phyloP scores from a whole-genome alignment of 768 basidiomycete genomes.

The Suillus occidentalis region DNA sequence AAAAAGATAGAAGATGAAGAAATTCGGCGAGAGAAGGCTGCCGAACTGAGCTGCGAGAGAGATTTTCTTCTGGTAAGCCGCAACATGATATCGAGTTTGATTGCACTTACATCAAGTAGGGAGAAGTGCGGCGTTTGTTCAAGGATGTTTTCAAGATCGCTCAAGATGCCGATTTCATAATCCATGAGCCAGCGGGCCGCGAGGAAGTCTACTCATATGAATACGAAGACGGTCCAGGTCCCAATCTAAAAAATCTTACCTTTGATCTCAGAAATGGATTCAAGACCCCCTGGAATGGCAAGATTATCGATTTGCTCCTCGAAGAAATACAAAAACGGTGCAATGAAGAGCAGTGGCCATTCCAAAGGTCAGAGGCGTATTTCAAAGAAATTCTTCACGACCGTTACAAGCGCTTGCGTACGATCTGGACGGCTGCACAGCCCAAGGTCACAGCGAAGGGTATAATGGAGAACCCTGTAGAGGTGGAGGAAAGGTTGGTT shows the following conservation, averaged over 20 bases:
- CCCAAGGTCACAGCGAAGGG: constrained; percentile 6
- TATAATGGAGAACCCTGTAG: neutral
- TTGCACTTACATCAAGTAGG: neutral
- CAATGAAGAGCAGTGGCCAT: neutral
- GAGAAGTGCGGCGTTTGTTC: neutral
- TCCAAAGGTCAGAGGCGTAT: neutral
- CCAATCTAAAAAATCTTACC: neutral
- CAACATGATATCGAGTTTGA: neutral
- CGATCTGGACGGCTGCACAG: constrained; percentile 3
- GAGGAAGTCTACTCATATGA: constrained; percentile 10
- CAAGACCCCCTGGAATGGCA: neutral
- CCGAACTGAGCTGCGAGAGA: neutral
- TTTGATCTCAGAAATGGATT: constrained; percentile 1
- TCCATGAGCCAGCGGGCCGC: neutral
- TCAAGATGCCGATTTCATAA: constrained; percentile 12
- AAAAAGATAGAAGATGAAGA: neutral
- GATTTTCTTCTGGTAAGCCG: constrained; percentile 11
- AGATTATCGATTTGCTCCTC: neutral
- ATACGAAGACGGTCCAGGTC: constrained; percentile 12
- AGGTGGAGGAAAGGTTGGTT: constrained; percentile 3
- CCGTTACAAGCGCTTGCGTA: constrained; percentile 8
- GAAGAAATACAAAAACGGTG: constrained; percentile 3
- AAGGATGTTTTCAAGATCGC: constrained; percentile 11
- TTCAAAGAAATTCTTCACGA: neutral
- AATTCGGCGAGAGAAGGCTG: neutral